Evolutionary conservation across 208 protist species (phyloP), one percentile per base, ranked within the genome.

Genomic region (Leishmania turanica): DNA sequence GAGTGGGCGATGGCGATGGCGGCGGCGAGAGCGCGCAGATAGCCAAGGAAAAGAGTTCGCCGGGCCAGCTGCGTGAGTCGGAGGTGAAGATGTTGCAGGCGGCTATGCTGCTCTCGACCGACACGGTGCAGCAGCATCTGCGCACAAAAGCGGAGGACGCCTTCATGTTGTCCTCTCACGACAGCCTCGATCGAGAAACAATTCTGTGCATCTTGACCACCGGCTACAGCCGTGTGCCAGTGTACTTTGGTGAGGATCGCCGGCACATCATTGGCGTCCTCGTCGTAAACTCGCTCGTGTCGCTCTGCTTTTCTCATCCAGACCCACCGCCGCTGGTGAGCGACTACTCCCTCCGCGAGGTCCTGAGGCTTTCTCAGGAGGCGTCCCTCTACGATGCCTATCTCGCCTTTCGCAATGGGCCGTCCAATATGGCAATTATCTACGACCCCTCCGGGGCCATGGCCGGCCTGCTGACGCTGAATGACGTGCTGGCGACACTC

Each of bases 221-320:
- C 6, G 95, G 93, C 51, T 95, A 95, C 86, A 96, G 88, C 51
- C 91, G 96, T 51, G 83, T 98, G 51, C 96, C 96, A 17, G 92
- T 98, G 1, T 98, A 94, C 86, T 88, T 88, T 27, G 88, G 86
- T 53, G 86, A 90, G 21, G 79, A 89, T 76, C 91, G 87, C 45
- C 79, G 75, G 24, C 94, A 98, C 84, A 92, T 98, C 77, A 86
- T 98, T 66, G 97, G 97, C 11, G 87, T 93, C 34, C 84, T 98
- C 40, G 89, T 97, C 69, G 89, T 96, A 19, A 97, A 98, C 69
- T 92, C 88, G 15, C 90, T 98, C 15, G 84, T 97, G 7, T 84
- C 78, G n/a, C 77, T 97, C 31, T 89, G 89, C 83, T 94, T 90
- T 77, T 82, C 83, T 49, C 84, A 87, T 34, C 90, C 90, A 5